Evolutionary conservation across 495 filamentous ascomycete genomes (phyloP), one percentile per base, ranked within the genome.

Genomic region (Daldinia loculata): DNA sequence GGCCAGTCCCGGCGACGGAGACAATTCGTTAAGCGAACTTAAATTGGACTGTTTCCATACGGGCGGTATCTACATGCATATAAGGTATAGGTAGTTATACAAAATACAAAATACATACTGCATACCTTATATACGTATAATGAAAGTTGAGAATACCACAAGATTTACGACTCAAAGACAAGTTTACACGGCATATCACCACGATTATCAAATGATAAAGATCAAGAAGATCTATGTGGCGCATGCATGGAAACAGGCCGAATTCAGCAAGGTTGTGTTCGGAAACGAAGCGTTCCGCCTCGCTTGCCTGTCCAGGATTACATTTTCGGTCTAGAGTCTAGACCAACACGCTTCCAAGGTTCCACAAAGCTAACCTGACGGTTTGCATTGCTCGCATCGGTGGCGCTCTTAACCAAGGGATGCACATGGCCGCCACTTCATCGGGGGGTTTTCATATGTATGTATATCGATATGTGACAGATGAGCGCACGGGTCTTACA

Each of bases 301-400:
- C 66, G 67, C 62, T 66, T 70, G 55, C 30, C 36, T 43, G 17
- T 3, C 63, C 53, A 52, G 60, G 36, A 64, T 55, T 38, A 26
- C 41, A 51, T 56, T 56, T 55, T 68, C 58, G 64, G 60, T 66
- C 68, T 65, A 61, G 32, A 24, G 60, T 66, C 68, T 65, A 61
- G 32, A 24, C 32, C 17, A 19, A 22, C 22, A 22, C 22, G 17
- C n/a, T 36, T 17, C 22, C 32, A 39, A 57, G 30, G 61, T 81
- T 80, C 80, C 79, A 80, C 63, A 79, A 48, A 72, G 55, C 80
- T 72, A 60, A 58, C 57, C 80, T 72, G 60, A 58, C 57, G 65
- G 80, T 71, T 34, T 34, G 9, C 32, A 34, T 34, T 32, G 75
- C 77, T 63, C 82, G 80, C 22, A 79, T 82, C 52, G 68, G 52